Evolutionary conservation across 2,329 filamentous ascomycete species (phyloP).

Genomic region (Aspergillus amoenus): DNA sequence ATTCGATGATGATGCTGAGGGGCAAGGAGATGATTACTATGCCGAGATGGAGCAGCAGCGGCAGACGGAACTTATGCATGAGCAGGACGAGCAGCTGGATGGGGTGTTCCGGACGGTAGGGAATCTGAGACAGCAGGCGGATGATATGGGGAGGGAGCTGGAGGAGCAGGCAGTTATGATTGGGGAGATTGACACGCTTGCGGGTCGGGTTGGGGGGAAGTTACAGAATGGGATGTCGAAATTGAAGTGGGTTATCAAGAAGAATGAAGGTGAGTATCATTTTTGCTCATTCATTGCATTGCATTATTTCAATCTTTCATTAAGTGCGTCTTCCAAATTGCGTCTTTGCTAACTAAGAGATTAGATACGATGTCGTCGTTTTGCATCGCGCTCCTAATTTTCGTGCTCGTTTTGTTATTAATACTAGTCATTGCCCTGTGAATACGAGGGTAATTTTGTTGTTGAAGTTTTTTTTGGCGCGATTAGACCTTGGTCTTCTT

Average conservation of each 20-base stretch:
- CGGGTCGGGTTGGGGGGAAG: conserved; percentile 83
- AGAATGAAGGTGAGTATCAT: conserved; percentile 77
- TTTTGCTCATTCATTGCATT: background rate
- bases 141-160: conserved; percentile 93
- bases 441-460: conserved; percentile 14
- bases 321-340: background rate
- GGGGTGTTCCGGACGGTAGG: conserved; percentile 92
- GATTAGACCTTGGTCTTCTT: conserved; percentile 42
- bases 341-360: conserved; percentile 23
- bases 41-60: conserved; percentile 86
- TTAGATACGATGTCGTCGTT: conserved; percentile 74
- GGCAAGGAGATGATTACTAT: conserved; percentile 63
- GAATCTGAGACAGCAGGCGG: conserved; percentile 83
- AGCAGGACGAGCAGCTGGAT: conserved; percentile 91
- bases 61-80: conserved; percentile 86
- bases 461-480: conserved; percentile 1
- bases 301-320: conserved; percentile 6
- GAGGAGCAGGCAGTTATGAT: conserved; percentile 93
- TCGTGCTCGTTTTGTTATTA: conserved; percentile 82
- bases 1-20: conserved; percentile 51
- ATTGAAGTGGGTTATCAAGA: conserved; percentile 77
- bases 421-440: conserved; percentile 68
- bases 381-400: conserved; percentile 85
- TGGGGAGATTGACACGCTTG: conserved; percentile 77
- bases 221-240: conserved; percentile 83